Evolutionary conservation across 2,329 filamentous ascomycete genomes (phyloP), one percentile per base, ranked within the genome.

Genomic region (Neocatenulostroma microsporum): DNA sequence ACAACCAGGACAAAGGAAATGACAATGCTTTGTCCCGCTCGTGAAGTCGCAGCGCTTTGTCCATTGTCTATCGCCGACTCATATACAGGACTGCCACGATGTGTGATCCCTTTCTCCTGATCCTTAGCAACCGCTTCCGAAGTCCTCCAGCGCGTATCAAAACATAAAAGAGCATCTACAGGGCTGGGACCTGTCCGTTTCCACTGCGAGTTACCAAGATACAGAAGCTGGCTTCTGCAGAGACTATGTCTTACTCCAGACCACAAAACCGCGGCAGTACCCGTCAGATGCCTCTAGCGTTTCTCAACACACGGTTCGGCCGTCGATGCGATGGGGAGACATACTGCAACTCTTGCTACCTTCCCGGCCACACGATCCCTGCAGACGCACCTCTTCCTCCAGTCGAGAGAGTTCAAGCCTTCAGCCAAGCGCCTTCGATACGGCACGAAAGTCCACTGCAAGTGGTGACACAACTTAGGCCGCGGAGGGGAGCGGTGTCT

Each of bases 221-320:
- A 5, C 25, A 27, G 25, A 27, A 14, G 25, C 25, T 4, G 25
- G 25, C 25, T n/a, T n/a, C 21, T n/a, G 8, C 21, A 24, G n/a
- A 24, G n/a, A 7, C 21, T n/a, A 8, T 8, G 21, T 7, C 7
- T 8, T 8, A 24, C 21, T n/a, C 21, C 21, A 7, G 8, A 24
- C n/a, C n/a, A 24, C 25, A 12, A 5, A 6, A 14, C 13, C 28
- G 13, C 28, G 14, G 28, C 28, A 8, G 13, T 30, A 13, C 14
- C n/a, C 4, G 14, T 5, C 24, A 24, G 12, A 37, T 37, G 35
- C 35, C 35, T 10, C 28, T 37, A n/a, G 28, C 35, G 6, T 30
- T 37, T 17, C 28, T 29, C 26, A 37, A 37, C 20, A 37, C 35
- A 14, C n/a, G 21, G 12, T 37, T 37, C 27, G 35, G 35, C 8